Conservation (phyloP, 441 rosid species). For the Gossypium gossypioides region DNA sequence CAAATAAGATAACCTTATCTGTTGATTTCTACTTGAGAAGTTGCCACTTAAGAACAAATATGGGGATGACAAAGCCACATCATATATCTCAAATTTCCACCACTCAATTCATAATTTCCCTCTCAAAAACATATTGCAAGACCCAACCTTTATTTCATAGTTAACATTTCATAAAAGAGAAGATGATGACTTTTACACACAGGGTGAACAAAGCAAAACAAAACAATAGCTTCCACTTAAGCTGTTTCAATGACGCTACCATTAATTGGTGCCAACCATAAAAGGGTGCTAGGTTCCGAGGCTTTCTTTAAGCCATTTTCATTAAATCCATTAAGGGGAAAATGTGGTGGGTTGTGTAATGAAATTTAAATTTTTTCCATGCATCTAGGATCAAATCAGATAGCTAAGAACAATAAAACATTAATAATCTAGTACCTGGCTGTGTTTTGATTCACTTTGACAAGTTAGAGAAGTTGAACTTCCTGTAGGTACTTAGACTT, state of each 20-base stretch:
- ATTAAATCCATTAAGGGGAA: slow-evolving; percentile 27
- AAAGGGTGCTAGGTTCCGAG: slow-evolving; percentile 24
- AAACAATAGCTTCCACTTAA: slow-evolving; percentile 56
- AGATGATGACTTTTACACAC: slow-evolving; percentile 6
- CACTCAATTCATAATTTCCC: slow-evolving; percentile 17
- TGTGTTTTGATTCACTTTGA: too few relatives aligned
- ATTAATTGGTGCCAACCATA: slow-evolving; percentile 28
- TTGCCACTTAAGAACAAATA: slow-evolving; percentile 49
- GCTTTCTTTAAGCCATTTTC: slow-evolving; percentile 46
- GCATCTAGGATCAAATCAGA: too few relatives aligned
- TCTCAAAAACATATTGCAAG: neutral
- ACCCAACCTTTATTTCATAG: neutral
- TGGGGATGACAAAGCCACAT: slow-evolving; percentile 11
- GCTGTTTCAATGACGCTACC: slow-evolving; percentile 52
- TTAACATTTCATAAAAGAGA: neutral
- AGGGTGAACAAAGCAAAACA: neutral
- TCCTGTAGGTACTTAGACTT: too few relatives aligned
- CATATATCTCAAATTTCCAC: slow-evolving; percentile 16
- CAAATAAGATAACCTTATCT: slow-evolving; percentile 54
- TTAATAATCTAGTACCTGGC: too few relatives aligned
- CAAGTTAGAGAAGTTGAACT: too few relatives aligned
- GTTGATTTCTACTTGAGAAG: slow-evolving; percentile 23
- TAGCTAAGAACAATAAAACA: too few relatives aligned
- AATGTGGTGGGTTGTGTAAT: too few relatives aligned
- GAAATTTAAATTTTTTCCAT: too few relatives aligned